A percentile compares a stretch with the other conserved stretches of the same genome.
Evolutionary conservation across 331 rosid species (phyloP).

Genomic region (Ulmus americana): DNA sequence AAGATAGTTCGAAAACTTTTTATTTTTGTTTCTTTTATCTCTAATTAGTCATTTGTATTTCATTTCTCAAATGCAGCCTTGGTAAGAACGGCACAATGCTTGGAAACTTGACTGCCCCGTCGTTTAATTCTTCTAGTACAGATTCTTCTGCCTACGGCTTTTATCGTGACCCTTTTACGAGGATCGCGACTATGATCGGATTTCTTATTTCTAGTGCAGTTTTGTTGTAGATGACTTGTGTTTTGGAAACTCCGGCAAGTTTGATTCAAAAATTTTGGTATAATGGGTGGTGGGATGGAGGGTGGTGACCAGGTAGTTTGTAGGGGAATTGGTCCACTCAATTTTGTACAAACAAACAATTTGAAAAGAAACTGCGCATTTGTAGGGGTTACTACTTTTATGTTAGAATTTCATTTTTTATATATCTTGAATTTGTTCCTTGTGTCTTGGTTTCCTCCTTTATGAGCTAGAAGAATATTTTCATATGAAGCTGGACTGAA

Average conservation of each 20-base stretch:
- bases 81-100: conserved; percentile 47
- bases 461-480: no score
- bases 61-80: conserved; percentile 43
- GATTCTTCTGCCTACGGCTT: conserved; percentile 43
- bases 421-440: no score
- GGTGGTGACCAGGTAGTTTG: conserved; percentile 27
- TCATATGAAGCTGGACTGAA: no score
- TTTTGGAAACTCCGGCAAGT: conserved; percentile 1
- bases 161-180: conserved; percentile 23
- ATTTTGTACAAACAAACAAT: conserved; percentile 54
- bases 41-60: background rate
- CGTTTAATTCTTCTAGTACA: conserved; percentile 56
- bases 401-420: conserved; percentile 10
- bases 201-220: conserved; percentile 34
- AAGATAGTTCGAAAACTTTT: no score
- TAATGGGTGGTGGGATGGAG: conserved; percentile 22
- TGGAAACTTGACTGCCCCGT: conserved; percentile 57
- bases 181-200: conserved; percentile 32
- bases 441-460: no score
- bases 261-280: conserved; percentile 29
- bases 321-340: conserved; percentile 28
- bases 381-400: conserved; percentile 33
- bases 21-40: no score
- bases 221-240: conserved; percentile 29
- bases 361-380: conserved; percentile 24